A percentile compares a stretch with the other conserved stretches of the same genome.
Evolutionary conservation across 1,284 basidiomycete species (phyloP).

Genomic region (Fomitiporia mediterranea): DNA sequence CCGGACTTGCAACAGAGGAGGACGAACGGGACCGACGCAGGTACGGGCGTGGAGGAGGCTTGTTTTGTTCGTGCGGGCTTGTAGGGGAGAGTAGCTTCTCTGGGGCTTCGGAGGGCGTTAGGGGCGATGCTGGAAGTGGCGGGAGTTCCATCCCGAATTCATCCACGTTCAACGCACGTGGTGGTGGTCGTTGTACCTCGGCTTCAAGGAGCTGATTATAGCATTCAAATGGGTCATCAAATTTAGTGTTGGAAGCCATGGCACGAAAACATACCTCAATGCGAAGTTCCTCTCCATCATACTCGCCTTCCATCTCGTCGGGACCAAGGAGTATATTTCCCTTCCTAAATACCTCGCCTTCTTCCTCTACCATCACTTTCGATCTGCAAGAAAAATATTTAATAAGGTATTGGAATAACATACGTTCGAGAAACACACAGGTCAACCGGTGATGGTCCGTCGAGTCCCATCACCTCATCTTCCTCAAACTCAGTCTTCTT

Average conservation of each 20-base stretch:
- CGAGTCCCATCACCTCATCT: constrained; percentile 31
- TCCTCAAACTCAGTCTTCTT: constrained; percentile 37
- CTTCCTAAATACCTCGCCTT: constrained; percentile 90
- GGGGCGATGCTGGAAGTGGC: constrained; percentile 23
- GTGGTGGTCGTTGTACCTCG: constrained; percentile 58
- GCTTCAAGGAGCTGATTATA: constrained; percentile 49
- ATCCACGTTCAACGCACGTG: constrained; percentile 43
- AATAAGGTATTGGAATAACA: background rate
- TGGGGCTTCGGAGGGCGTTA: background rate
- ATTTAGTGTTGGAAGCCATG: too few species aligned
- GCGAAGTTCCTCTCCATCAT: constrained; percentile 77
- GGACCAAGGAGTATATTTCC: constrained; percentile 74
- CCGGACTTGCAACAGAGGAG: constrained; percentile 34
- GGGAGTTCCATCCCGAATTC: constrained; percentile 44
- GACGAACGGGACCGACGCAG: constrained; percentile 49
- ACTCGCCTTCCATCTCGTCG: constrained; percentile 82
- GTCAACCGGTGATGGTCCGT: constrained; percentile 48
- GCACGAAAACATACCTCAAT: constrained; percentile 58
- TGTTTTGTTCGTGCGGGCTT: constrained; percentile 31
- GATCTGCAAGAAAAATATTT: constrained; percentile 40
- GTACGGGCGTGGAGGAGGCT: constrained; percentile 50
- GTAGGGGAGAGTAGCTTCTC: constrained; percentile 17
- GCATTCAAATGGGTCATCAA: background rate
- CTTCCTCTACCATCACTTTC: constrained; percentile 78
- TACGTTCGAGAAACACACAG: constrained; percentile 38